phyloP scores from a whole-genome alignment of 169 alveolate genomes.

The Plasmodium inui region DNA sequence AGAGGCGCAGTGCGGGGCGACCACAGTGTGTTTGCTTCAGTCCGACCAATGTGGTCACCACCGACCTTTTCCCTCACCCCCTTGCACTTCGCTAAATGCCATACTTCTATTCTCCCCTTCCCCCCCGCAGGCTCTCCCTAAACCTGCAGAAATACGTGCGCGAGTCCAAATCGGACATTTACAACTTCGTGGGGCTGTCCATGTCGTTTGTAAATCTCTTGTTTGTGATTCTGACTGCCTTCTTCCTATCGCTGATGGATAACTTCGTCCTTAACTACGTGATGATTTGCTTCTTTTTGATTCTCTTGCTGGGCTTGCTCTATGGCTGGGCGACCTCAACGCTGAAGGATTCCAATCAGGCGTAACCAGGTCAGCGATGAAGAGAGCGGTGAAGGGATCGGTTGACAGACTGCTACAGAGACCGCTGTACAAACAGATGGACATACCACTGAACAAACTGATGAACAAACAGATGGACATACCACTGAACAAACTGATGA shows the following conservation, averaged over 20 bases:
- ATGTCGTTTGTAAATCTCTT: constrained; percentile 50
- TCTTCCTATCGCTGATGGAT: constrained; percentile 15
- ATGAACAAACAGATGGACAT: no score
- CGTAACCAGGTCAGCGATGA: no score
- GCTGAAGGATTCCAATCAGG: not conserved
- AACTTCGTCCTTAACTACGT: constrained; percentile 39
- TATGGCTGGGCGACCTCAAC: constrained; percentile 14
- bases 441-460: no score
- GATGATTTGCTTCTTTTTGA: constrained; percentile 31
- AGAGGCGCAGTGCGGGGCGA: not conserved
- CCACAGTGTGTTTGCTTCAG: not conserved
- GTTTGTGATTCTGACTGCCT: constrained; percentile 8
- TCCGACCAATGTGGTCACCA: no score
- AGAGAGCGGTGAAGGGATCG: no score
- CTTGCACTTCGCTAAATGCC: no score
- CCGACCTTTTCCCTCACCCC: no score
- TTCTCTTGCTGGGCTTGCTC: constrained; percentile 4
- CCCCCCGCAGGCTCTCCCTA: constrained; percentile 11
- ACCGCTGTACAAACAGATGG: no score
- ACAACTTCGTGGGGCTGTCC: constrained; percentile 41
- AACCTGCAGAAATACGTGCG: constrained; percentile 18
- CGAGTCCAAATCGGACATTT: constrained; percentile 32
- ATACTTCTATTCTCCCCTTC: no score
- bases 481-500: no score
- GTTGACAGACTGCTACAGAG: no score